These are phyloP conservation scores for Acacia melanoxylon DNA, from an alignment of 306 rosid genomes.

Conservation along the genomic window DNA sequence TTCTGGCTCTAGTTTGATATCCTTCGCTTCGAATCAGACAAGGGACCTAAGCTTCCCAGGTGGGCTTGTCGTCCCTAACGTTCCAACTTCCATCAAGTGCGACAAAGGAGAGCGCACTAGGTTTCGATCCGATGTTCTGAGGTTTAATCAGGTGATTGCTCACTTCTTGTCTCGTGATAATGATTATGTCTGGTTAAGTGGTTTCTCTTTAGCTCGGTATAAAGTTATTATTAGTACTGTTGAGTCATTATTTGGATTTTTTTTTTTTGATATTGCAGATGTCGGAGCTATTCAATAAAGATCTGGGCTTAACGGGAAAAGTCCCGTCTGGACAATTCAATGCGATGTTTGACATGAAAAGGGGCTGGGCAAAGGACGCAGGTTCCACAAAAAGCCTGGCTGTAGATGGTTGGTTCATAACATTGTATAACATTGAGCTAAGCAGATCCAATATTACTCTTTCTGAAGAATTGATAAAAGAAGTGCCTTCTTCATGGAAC, in stretches of 20 bases:
- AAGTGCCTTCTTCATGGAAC: conserved; percentile 83
- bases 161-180: not conserved
- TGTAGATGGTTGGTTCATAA: conserved; percentile 76
- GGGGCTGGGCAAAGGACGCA: conserved; percentile 79
- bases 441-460: conserved; percentile 61
- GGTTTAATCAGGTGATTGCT: conserved; percentile 59
- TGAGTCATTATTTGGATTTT: not conserved
- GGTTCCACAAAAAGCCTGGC: conserved; percentile 59
- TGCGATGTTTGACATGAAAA: conserved; percentile 67
- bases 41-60: conserved; percentile 74
- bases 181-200: not conserved
- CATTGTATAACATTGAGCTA: conserved; percentile 72
- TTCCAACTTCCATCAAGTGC: conserved; percentile 70
- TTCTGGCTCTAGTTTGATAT: conserved; percentile 40
- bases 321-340: conserved; percentile 84
- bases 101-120: conserved; percentile 87
- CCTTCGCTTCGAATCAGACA: conserved; percentile 45
- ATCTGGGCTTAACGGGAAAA: conserved; percentile 64
- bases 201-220: not conserved
- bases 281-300: conserved; percentile 82
- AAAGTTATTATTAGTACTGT: not conserved
- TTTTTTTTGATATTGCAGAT: conserved; percentile 48
- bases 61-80: conserved; percentile 56
- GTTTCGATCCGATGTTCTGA: conserved; percentile 70
- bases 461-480: conserved; percentile 56